Evolutionary conservation across 2,329 filamentous ascomycete species (phyloP).

Genomic region (Xylaria digitata): DNA sequence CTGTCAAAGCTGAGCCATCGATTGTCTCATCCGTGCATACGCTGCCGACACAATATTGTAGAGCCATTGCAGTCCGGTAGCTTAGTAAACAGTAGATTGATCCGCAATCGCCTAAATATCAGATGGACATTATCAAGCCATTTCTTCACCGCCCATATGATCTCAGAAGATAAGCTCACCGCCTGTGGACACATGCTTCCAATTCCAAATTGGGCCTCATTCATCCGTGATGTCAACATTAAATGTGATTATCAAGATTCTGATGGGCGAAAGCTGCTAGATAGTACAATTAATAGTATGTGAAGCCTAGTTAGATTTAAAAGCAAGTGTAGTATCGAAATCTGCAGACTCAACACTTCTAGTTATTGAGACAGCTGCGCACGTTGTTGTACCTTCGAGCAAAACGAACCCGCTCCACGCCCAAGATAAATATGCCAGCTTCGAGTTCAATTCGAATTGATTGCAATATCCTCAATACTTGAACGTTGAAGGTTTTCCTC

Average conservation of each 20-base stretch:
- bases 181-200: not conserved
- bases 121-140: not conserved
- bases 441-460: not conserved
- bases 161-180: constrained; percentile 3
- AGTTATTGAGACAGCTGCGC: not conserved
- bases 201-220: not conserved
- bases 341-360: not conserved
- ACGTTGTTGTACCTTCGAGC: constrained; percentile 5
- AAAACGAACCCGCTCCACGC: not conserved
- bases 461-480: constrained; percentile 5
- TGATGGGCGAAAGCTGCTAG: not conserved
- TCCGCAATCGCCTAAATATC: constrained; percentile 6
- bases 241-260: not conserved
- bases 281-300: not conserved
- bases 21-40: constrained; percentile 30
- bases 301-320: not conserved
- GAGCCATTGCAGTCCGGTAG: constrained; percentile 1
- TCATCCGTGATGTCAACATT: not conserved
- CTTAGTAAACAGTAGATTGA: not conserved
- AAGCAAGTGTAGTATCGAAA: not conserved
- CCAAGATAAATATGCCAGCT: not conserved
- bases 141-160: constrained; percentile 20
- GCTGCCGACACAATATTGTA: not conserved
- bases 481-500: not conserved
- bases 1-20: constrained; percentile 2